Base-by-base conservation (phyloP, 2,329 filamentous ascomycete genomes). In the Aspergillus novofumigatus region DNA sequence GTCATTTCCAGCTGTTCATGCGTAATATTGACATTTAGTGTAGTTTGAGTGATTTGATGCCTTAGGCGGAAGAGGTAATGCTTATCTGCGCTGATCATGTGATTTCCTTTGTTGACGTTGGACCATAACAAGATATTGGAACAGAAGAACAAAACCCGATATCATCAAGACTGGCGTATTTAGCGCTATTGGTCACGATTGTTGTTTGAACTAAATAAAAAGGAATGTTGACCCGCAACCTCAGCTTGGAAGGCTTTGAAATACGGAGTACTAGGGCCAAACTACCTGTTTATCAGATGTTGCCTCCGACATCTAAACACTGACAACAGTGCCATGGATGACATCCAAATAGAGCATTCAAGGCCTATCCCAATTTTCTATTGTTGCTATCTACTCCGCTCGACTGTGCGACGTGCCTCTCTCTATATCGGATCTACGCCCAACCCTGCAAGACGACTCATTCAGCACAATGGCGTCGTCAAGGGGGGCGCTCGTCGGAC, bases 401-500 rank as follows among this genome's bases (percentile, higher is more conserved):
- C 93, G 0, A 92, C 87, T 0, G 82, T 92, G 9, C 83, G 85
- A 49, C 86, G 86, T 69, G 81, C 83, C 28, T 77, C 73, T 49
- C 81, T 93, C 28, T 99, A 99, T 74, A 88, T 97, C 54, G 94
- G 94, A 53, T 96, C 91, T 47, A 97, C 94, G 1, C 92, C 92
- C 0, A 86, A 97, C 69, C 93, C 94, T 45, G 86, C 86, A 1
- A 84, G 93, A 58, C 89, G 94, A 14, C 81, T 97, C 25, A 86
- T 86, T 60, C 94, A 97, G 72, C 94, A 99, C 76, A 99, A 99
- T 81, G 94, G 94, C 53, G 78, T 86, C 51, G 81, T 82, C 32
- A 89, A 86, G 69, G 94, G 94, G 52, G 94, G 94, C 38, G 94
- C 94, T 29, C 84, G 80, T 29, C 83, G 87, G 49, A 99, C 94